phyloP scores from a whole-genome alignment of 257 asterid genomes.

The Penstemon davidsonii region DNA sequence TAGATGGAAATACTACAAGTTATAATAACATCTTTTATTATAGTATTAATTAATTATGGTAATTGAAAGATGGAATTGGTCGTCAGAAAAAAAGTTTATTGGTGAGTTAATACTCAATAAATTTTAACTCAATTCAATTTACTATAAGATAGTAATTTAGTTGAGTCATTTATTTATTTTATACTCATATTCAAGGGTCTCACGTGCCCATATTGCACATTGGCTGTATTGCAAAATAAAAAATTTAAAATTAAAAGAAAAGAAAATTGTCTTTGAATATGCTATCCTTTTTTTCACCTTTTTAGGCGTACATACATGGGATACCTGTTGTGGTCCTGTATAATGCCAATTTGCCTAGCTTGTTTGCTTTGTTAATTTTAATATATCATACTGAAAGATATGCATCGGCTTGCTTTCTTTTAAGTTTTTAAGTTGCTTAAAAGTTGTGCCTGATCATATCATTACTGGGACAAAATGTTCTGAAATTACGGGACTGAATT shows the following conservation, averaged over 20 bases:
- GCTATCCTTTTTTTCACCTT: background rate
- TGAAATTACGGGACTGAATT: constrained; percentile 48
- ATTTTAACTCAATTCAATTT: too few relatives aligned
- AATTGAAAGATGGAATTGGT: too few relatives aligned
- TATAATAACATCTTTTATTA: too few relatives aligned
- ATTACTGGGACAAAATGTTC: constrained; percentile 42
- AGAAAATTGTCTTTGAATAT: background rate
- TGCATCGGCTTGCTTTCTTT: constrained; percentile 20
- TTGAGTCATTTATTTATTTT: too few relatives aligned
- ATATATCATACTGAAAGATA: constrained; percentile 8
- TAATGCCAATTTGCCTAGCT: background rate
- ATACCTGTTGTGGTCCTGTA: constrained; percentile 21
- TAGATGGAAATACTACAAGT: too few relatives aligned
- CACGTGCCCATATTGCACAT: background rate
- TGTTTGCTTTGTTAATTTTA: constrained; percentile 1
- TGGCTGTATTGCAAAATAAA: background rate
- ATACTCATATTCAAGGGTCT: background rate
- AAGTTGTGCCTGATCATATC: constrained; percentile 37
- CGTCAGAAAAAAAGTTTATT: too few relatives aligned
- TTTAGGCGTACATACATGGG: background rate
- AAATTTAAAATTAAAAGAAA: background rate
- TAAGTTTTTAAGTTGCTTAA: constrained; percentile 24
- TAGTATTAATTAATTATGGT: too few relatives aligned
- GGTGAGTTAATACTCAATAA: too few relatives aligned
- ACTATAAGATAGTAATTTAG: too few relatives aligned